Base-by-base conservation (phyloP, 1,139 yeast genomes). In the Blastobotrys aristatus region DNA sequence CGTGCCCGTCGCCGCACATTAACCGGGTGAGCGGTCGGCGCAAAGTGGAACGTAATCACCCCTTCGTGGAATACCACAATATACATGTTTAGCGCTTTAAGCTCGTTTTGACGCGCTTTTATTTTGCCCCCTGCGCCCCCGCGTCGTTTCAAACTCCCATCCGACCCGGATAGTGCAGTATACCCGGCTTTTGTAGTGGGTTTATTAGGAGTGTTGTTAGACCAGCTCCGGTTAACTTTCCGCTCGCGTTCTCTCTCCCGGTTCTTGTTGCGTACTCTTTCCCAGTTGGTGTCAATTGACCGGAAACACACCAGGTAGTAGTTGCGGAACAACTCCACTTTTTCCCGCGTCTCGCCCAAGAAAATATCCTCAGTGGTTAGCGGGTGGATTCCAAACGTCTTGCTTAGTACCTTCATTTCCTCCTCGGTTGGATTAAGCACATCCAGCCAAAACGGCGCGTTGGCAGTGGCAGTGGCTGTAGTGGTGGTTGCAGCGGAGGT, bases 361-460 rank as follows among this genome's bases (percentile, higher is more conserved):
- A 87, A 86, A 47, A 92, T 90, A 70, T 92, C 98, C 63, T 92
- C 98, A 0, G 96, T 85, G 0, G 98, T 92, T 61, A 90, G 76
- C 0, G 97, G 97, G 65, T 90, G 97, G 53, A 90, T 87, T 0
- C 95, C 95, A 67, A 90, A 90, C 0, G 97, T 84, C 59, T 88
- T 88, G 20, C 95, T 80, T 11, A 92, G 60, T 0, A 86, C 90
- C 62, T 87, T 88, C 95, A 92, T 89, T 64, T 92, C 98, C 53
- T 84, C 94, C 59, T 90, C 97, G 0, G 96, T 85, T 2, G 98
- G 98, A 59, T 89, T 84, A 50, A 86, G 71, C 27, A 94, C 87
- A 65, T 92, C 97, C 8, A 92, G 73, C 97, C 97, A 92, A 22
- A 48, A 48, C 7, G 50, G 50, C 24, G 42, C 36, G 5, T 36